Evolutionary conservation across 116 monocot species (phyloP), one percentile per base, ranked within the genome.

Genomic region (Iris pallida): DNA sequence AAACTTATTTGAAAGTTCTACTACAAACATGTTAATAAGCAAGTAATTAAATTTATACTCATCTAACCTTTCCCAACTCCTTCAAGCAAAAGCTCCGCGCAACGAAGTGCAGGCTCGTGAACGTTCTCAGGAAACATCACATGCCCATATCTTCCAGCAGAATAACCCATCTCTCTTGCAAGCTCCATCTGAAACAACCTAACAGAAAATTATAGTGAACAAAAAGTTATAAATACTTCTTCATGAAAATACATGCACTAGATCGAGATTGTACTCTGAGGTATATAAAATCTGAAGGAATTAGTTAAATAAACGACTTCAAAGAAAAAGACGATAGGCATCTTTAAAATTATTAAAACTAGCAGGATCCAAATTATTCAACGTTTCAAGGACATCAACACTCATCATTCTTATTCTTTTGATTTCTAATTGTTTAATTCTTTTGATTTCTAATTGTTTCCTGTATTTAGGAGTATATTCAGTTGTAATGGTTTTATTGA

Each of bases 81-180:
- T 66, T 73, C 79, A 68, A 97, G 90, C 60, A 97, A 77, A 79
- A 90, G 79, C 68, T 97, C 92, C 18, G 92, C 92, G 78, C 87
- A 92, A 14, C 55, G 74, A 15, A 96, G 61, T 63, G 87, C 85
- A 71, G 97, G 92, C 49, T 97, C 97, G 68, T 97, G 78, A 7
- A 87, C 92, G 79, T 97, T 97, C 78, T 97, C 97, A 58, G 92
- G 97, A 83, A 92, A 97, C 92, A 97, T 97, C n/a, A 97, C 92
- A 78, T 97, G 97, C 47, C 97, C 92, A 76, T 79, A 97, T 42
- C 92, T 82, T 74, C 85, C 84, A 68, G 90, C 72, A 68, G 92
- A 78, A 80, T 97, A 97, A 53, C 89, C 92, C 81, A 92, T 87
- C 56, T 97, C 97, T 78, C 83, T 87, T 61, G 90, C 89, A 74